Evolutionary conservation across 1,139 yeast species (phyloP), one percentile per base, ranked within the genome.

Genomic region (Lodderomyces metapsilosis): DNA sequence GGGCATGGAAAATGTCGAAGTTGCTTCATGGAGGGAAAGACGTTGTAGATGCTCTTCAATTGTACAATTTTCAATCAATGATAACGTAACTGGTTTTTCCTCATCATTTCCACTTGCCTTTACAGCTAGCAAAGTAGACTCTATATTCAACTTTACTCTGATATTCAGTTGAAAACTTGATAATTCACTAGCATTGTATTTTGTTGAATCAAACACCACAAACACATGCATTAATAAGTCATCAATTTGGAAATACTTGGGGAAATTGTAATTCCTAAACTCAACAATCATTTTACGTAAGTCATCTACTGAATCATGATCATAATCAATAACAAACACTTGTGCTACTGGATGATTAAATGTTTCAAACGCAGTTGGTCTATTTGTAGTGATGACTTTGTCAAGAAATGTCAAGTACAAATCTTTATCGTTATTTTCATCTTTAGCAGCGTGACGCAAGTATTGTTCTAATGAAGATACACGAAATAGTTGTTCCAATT

Each of bases 331-430:
- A 4, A 85, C 84, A 41, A 89, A 73, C 13, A 91, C 62, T 40
- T 91, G 88, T 1, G 89, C 76, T 1, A 89, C 78, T 0, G 98
- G 98, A 58, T 92, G 98, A 52, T 88, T 84, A 58, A 91, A 84
- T 2, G 92, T 83, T 58, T 92, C 98, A 58, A 88, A 89, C 1
- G 95, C 84, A 2, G 88, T 81, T 5, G 87, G 68, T 18, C 75
- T 74, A 28, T 79, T 74, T 11, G 85, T 73, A 0, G 91, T 73
- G 18, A 86, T 68, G 21, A 87, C 59, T 48, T 81, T 76, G 36
- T 83, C 73, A 49, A 86, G 74, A 50, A 82, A 73, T 37, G 76
- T 75, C 46, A 78, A 63, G 53, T 83, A 87, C n/a, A 84, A 52
- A 38, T 65, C 67, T 7, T 52, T 50, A 13, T 44, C 41, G 9